Conservation (phyloP, 805 yeast species). For the Wickerhamomyces ciferrii region DNA sequence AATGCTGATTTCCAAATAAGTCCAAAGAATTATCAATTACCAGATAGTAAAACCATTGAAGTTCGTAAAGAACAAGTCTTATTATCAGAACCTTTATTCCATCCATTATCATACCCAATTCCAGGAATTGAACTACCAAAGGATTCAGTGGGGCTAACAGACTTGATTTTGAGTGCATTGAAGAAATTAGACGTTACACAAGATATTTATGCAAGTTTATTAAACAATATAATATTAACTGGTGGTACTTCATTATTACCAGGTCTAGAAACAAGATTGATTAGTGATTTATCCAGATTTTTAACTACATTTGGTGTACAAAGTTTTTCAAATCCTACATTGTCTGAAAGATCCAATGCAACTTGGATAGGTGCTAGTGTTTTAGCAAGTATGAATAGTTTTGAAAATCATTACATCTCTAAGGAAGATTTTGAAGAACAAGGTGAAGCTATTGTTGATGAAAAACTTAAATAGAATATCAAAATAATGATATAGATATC, state of each 20-base stretch:
- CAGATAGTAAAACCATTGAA: constrained; percentile 43
- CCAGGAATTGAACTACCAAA: constrained; percentile 23
- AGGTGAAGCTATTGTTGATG: constrained; percentile 45
- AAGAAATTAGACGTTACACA: constrained; percentile 37
- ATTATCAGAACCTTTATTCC: constrained; percentile 65
- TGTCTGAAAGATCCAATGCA: constrained; percentile 59
- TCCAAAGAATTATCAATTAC: constrained; percentile 50
- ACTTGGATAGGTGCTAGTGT: constrained; percentile 83
- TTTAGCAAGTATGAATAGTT: constrained; percentile 70
- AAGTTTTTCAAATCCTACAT: constrained; percentile 59
- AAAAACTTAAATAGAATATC: constrained; percentile 33
- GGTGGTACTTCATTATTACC: constrained; percentile 73
- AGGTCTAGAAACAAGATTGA: constrained; percentile 61
- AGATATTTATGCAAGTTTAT: constrained; percentile 31
- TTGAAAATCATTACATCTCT: constrained; percentile 76
- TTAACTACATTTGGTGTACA: constrained; percentile 59
- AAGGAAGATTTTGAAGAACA: constrained; percentile 67
- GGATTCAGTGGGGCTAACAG: constrained; percentile 25
- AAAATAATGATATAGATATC: background rate
- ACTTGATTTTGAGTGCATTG: constrained; percentile 33
- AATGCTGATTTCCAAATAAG: constrained; percentile 27
- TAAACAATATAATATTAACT: constrained; percentile 68
- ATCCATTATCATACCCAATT: constrained; percentile 49
- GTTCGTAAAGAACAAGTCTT: constrained; percentile 49
- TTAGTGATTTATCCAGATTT: constrained; percentile 52